Base-by-base conservation (phyloP, 106 monocot species). In the Gastrodia elata region DNA sequence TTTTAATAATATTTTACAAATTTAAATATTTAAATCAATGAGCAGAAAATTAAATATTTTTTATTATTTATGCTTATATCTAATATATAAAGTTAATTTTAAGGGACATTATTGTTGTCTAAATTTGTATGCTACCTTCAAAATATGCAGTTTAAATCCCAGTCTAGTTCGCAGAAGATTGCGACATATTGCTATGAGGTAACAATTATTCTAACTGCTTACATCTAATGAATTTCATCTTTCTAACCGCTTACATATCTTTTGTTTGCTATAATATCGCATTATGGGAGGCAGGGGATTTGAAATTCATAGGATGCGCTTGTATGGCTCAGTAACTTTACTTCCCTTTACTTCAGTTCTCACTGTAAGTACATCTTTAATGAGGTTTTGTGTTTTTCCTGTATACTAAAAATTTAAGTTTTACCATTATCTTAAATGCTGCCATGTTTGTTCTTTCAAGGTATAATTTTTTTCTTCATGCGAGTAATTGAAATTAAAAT, bases 101-200 rank as follows among this genome's bases (percentile, higher is more conserved):
- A n/a, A n/a, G n/a, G n/a, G n/a, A n/a, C 22, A 30, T 13, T 61
- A 32, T 61, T 14, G 0, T 61, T 13, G 14, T 28, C 18, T 30
- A 61, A 61, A 61, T 61, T n/a, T 61, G 27, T 13, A 61, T 13
- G 11, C 9, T 13, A 30, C 22, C 32, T 61, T 61, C 13, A 32
- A 61, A 61, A 61, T 40, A 5, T 82, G 76, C 92, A 92, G 96
- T 68, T 83, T 96, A 40, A 88, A 88, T 76, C 87, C 92, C 46
- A 85, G 92, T 26, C 85, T 92, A 81, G 92, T 96, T 13, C 92
- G 96, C n/a, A 78, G 92, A 82, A 85, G 92, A 74, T 67, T 96
- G 68, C 80, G 89, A 24, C 96, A 96, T 61, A 75, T 96, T 40
- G 96, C 96, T 70, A 68, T 89, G 70, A 87, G 96, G 96, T 96